phyloP scores from a whole-genome alignment of 768 basidiomycete species.

The Mycena floridula region DNA sequence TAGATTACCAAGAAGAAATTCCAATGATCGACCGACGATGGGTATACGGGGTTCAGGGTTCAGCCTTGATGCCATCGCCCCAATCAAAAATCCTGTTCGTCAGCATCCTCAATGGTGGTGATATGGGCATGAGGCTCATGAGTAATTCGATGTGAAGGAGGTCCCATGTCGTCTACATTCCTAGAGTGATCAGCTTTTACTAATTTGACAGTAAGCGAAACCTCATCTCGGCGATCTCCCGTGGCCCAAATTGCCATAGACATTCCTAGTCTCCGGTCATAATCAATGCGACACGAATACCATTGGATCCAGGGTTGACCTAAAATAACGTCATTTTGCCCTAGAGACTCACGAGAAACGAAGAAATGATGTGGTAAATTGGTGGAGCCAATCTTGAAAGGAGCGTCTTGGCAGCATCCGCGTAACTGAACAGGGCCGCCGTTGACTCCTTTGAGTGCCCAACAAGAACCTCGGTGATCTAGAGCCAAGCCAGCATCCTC shows the following conservation, averaged over 20 bases:
- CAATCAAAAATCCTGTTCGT: neutral
- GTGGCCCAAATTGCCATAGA: constrained; percentile 2
- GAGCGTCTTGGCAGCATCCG: constrained; percentile 13
- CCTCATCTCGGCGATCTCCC: neutral
- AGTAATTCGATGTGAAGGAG: too few relatives aligned
- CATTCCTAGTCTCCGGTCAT: neutral
- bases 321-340: constrained; percentile 11
- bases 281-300: constrained; percentile 6
- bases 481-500: neutral
- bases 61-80: neutral
- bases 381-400: constrained; percentile 10
- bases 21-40: constrained; percentile 1
- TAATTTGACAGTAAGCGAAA: neutral
- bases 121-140: neutral
- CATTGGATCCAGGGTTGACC: constrained; percentile 12
- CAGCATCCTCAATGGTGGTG: neutral
- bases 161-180: too few relatives aligned
- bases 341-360: constrained; percentile 5
- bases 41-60: neutral
- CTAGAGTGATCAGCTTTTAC: neutral
- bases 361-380: constrained; percentile 23
- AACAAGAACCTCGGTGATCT: constrained; percentile 12
- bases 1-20: neutral
- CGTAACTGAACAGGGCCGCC: constrained; percentile 8
- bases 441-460: constrained; percentile 21